Conservation (phyloP, 2,329 filamentous ascomycete species). For the Penicillium sp. region DNA sequence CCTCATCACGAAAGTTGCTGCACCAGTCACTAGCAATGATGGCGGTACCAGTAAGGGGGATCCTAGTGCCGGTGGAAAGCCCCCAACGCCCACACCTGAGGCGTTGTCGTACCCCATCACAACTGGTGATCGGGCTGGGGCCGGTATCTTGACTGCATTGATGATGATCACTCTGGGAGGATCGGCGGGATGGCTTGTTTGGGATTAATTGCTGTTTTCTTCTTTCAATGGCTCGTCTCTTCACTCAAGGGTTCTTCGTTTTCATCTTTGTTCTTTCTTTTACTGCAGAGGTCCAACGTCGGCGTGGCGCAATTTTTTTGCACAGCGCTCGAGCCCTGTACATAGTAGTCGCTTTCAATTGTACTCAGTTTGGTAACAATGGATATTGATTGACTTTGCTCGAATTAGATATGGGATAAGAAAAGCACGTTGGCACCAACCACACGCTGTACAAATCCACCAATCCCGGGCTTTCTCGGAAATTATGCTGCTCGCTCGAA, state of each 20-base stretch:
- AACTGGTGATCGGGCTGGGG: conserved; percentile 43
- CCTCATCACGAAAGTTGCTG: conserved; percentile 30
- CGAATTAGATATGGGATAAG: background rate
- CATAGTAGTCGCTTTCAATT: background rate
- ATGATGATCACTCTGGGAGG: conserved; percentile 36
- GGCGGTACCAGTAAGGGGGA: conserved; percentile 37
- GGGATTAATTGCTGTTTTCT: conserved; percentile 24
- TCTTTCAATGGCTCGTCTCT: background rate
- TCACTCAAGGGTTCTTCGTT: background rate
- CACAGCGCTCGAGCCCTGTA: background rate
- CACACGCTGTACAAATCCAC: background rate
- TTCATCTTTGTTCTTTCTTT: background rate
- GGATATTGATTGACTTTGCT: background rate
- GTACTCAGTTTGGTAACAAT: background rate
- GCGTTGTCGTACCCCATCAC: conserved; percentile 25
- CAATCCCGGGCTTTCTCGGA: background rate
- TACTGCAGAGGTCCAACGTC: background rate
- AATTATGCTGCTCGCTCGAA: background rate
- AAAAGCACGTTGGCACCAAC: background rate
- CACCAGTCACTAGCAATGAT: conserved; percentile 31
- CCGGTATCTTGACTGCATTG: conserved; percentile 43
- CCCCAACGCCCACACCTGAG: conserved; percentile 8
- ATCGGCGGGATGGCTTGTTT: conserved; percentile 39
- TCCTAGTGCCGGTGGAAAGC: conserved; percentile 28
- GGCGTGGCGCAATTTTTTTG: background rate